These are phyloP conservation scores for Hyaloscypha bicolor DNA, from an alignment of 495 filamentous ascomycete genomes.

Conservation along the genomic window DNA sequence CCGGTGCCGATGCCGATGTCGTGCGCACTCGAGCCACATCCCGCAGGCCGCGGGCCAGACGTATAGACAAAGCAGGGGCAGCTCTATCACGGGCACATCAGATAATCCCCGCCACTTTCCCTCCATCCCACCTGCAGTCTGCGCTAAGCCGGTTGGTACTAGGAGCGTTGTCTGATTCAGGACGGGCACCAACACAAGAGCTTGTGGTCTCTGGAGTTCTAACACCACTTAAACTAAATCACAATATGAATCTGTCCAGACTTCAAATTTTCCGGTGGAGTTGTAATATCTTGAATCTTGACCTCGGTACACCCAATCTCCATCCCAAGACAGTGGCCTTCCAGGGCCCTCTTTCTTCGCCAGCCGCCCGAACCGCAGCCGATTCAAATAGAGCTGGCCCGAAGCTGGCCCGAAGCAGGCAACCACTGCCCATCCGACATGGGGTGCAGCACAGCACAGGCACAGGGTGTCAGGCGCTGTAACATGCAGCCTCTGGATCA, in stretches of 20 bases:
- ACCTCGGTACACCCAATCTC: background rate
- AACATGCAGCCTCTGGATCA: background rate
- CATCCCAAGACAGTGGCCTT: background rate
- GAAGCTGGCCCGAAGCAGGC: background rate
- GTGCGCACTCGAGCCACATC: background rate
- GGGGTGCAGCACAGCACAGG: slow-evolving; percentile 1
- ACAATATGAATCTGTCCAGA: too few species aligned
- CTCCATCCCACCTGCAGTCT: background rate
- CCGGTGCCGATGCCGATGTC: background rate
- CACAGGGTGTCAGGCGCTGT: background rate
- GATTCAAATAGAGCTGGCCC: background rate
- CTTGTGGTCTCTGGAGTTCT: too few species aligned
- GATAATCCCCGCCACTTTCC: background rate
- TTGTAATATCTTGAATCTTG: background rate
- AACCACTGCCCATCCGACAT: background rate
- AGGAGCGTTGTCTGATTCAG: background rate
- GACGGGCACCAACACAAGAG: background rate
- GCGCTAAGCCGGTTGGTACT: background rate
- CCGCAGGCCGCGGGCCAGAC: background rate
- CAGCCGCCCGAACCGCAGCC: background rate
- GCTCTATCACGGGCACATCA: background rate
- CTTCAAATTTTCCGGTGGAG: background rate
- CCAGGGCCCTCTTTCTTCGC: background rate
- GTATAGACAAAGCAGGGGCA: background rate
- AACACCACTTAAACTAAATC: too few species aligned